Percentiles rank a stretch among this genome's conserved stretches.
Evolutionary conservation across 208 protist genomes (phyloP).

Genomic region (Herpetomonas samuelpessoai): DNA sequence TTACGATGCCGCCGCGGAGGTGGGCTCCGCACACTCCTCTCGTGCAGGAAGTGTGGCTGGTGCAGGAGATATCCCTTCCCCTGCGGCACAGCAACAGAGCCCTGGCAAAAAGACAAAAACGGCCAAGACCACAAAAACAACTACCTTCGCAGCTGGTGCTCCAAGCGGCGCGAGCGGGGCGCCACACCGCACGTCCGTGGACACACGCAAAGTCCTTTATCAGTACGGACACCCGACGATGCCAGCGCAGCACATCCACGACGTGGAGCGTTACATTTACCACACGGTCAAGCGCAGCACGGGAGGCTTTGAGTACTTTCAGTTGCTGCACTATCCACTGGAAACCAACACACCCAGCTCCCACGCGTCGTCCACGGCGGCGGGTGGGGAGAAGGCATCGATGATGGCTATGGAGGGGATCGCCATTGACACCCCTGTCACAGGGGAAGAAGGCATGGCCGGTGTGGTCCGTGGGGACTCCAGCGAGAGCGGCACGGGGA

Average conservation of each 20-base stretch:
- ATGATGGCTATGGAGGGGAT: not conserved
- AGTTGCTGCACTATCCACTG: slow-evolving; percentile 68
- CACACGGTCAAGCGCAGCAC: slow-evolving; percentile 39
- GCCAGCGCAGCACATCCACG: slow-evolving; percentile 21
- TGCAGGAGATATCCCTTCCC: no score
- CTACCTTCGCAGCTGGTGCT: not conserved
- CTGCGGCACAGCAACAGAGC: no score
- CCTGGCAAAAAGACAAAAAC: not conserved
- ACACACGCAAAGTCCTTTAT: not conserved
- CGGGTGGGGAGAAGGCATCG: not conserved
- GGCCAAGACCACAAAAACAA: not conserved
- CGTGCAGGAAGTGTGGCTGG: not conserved
- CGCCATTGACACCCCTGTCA: not conserved
- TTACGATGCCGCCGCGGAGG: slow-evolving; percentile 2
- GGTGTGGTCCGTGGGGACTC: slow-evolving; percentile 9
- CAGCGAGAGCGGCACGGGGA: slow-evolving; percentile 8
- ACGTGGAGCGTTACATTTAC: slow-evolving; percentile 41
- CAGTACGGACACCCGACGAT: not conserved
- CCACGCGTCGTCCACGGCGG: not conserved
- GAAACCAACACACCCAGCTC: slow-evolving; percentile 29
- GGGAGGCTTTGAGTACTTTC: slow-evolving; percentile 55
- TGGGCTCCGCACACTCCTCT: not conserved
- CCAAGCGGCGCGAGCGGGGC: no score
- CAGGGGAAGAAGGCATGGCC: slow-evolving; percentile 15
- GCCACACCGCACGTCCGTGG: not conserved